These are phyloP conservation scores for bread wheat (Triticum aestivum) DNA, from an alignment of 176 grass and related monocot genomes.

Conservation along the genomic window IWGSC_CS_RefSeq_v2.1 NC_057803.1:550182458-550182957, in stretches of 20 bases:
- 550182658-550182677: no score
- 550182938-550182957: neutral
- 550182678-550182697: no score
- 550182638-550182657: neutral
- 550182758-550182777: no score
- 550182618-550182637: neutral
- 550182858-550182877: neutral
- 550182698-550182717: no score
- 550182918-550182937: neutral
- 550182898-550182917: neutral
- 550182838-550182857: neutral
- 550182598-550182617: neutral
- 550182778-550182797: no score
- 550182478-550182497: neutral
- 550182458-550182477: neutral
- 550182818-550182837: neutral
- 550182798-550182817: neutral
- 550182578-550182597: neutral
- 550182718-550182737: no score
- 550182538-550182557: neutral
- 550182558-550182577: neutral
- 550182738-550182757: no score
- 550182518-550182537: neutral
- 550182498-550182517: neutral
- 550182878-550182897: neutral